Conservation (phyloP, 1,284 basidiomycete species). For the Lignosus rhinocerotis region DNA sequence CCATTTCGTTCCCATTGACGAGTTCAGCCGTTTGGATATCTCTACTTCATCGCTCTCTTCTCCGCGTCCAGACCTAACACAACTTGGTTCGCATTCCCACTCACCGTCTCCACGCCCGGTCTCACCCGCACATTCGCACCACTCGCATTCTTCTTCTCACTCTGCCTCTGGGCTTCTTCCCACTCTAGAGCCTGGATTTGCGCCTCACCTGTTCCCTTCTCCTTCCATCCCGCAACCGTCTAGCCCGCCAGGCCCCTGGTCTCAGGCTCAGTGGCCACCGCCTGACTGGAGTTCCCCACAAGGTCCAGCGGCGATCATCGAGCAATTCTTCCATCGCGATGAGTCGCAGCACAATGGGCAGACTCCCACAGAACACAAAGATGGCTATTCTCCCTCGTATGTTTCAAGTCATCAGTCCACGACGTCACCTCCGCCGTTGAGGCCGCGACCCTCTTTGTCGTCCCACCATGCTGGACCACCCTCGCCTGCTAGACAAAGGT, state of each 20-base stretch:
- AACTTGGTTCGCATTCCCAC: slow-evolving; percentile 11
- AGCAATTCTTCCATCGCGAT: slow-evolving; percentile 1
- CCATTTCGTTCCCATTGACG: slow-evolving; percentile 3
- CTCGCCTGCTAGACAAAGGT: neutral
- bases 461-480: slow-evolving; percentile 16
- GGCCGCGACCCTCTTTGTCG: slow-evolving; percentile 21
- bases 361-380: neutral
- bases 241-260: slow-evolving; percentile 20
- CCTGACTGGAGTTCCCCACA: slow-evolving; percentile 41
- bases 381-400: slow-evolving; percentile 19
- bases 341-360: slow-evolving; percentile 2
- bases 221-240: neutral
- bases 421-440: slow-evolving; percentile 12
- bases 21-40: slow-evolving; percentile 11
- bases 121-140: slow-evolving; percentile 18
- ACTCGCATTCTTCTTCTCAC: slow-evolving; percentile 15
- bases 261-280: slow-evolving; percentile 48
- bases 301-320: slow-evolving; percentile 5
- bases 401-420: neutral
- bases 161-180: slow-evolving; percentile 8
- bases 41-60: slow-evolving; percentile 9
- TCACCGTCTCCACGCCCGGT: slow-evolving; percentile 18
- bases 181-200: slow-evolving; percentile 6
- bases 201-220: slow-evolving; percentile 12
- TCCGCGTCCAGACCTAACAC: slow-evolving; percentile 9